A percentile compares a stretch with the other conserved stretches of the same genome.
Conservation (phyloP, 345 rosid species). For the Salix suchowensis region DNA sequence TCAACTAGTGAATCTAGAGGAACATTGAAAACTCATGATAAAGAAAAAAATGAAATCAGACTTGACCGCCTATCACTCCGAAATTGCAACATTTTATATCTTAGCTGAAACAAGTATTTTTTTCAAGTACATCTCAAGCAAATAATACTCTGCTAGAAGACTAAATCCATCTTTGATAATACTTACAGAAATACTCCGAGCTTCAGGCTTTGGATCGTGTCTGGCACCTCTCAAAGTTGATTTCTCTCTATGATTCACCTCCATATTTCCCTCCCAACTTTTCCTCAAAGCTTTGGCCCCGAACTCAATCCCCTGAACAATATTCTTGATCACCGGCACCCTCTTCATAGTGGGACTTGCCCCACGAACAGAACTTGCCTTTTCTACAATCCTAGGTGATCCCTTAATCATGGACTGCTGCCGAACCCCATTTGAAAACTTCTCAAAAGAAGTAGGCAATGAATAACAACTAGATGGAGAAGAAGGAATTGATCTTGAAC, state of each 20-base stretch:
- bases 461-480: constrained; percentile 90
- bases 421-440: constrained; percentile 73
- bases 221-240: constrained; percentile 38
- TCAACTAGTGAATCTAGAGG: background rate
- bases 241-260: constrained; percentile 50
- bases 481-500: constrained; percentile 75
- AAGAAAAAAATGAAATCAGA: background rate
- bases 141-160: background rate
- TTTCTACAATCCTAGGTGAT: constrained; percentile 43
- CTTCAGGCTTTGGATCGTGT: constrained; percentile 51
- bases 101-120: background rate
- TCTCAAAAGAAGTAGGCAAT: constrained; percentile 77
- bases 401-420: constrained; percentile 65
- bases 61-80: background rate
- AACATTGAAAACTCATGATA: background rate
- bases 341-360: constrained; percentile 49
- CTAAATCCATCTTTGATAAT: background rate
- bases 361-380: constrained; percentile 41
- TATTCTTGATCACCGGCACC: constrained; percentile 52
- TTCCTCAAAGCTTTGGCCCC: constrained; percentile 95
- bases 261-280: constrained; percentile 96
- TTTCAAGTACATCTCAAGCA: background rate
- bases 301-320: constrained; percentile 68
- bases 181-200: constrained; percentile 65
- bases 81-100: background rate